Evolutionary conservation across 2,329 filamentous ascomycete species (phyloP).

Genomic region (Xylaria polymorpha): DNA sequence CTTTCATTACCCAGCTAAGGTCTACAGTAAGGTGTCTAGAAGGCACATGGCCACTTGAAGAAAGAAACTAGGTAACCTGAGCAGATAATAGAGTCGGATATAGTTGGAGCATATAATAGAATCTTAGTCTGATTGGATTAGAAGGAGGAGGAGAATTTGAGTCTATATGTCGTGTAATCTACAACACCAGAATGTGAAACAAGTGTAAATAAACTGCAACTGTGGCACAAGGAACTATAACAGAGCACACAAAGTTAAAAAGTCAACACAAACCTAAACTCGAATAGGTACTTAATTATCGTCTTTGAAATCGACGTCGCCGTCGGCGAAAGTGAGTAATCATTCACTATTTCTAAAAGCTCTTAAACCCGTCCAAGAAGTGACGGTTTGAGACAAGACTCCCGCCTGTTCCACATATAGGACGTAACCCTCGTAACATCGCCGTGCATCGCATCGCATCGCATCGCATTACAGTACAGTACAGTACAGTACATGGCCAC

Average conservation of each 20-base stretch:
- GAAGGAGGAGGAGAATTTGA: background rate
- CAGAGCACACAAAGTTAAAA: background rate
- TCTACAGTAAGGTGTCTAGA: too few relatives aligned
- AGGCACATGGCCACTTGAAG: background rate
- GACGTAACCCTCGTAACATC: conserved; percentile 37
- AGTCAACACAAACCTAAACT: background rate
- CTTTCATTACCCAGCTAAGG: background rate
- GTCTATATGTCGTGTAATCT: background rate
- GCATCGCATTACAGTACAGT: conserved; percentile 36
- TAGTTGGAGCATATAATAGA: background rate
- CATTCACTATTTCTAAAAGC: background rate
- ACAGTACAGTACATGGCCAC: conserved; percentile 17
- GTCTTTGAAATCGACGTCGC: conserved; percentile 26
- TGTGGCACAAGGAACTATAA: conserved; percentile 8
- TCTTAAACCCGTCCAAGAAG: background rate
- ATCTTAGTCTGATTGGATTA: background rate
- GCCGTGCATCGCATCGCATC: conserved; percentile 38
- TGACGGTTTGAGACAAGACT: background rate
- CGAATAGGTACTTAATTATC: conserved; percentile 10
- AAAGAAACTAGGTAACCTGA: background rate
- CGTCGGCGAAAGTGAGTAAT: conserved; percentile 23
- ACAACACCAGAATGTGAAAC: background rate
- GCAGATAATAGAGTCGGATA: background rate
- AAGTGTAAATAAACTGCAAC: conserved; percentile 1
- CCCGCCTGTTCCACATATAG: conserved; percentile 31